Evolutionary conservation across 305 asterid genomes (phyloP), one percentile per base, ranked within the genome.

Genomic region (Ilex paraguariensis): DNA sequence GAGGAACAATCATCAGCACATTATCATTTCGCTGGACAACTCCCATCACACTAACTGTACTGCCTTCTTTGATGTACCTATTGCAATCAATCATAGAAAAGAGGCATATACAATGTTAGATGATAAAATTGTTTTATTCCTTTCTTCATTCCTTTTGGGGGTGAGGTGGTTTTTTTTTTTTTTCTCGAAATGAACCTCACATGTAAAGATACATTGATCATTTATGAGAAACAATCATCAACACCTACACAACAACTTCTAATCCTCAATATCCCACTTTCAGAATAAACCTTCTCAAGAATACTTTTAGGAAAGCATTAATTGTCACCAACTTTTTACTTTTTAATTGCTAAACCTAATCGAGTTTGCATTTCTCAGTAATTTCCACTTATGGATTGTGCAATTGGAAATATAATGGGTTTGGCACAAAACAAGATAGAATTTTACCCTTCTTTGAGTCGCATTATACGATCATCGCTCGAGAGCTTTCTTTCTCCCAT

Each of bases 11-110:
- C 95, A 84, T 88, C 50, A 88, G 57, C 36, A 85, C 91, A 4
- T 80, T 88, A 36, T 84, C 95, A 21, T 85, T 82, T 49, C 87
- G 72, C 62, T 86, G 91, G 62, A 88, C 96, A 4, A 85, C 89
- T 31, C 96, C 91, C 90, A 86, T 88, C 8, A 88, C 86, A 44
- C 90, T 85, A 13, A 84, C 95, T 0, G 82, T 80, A 77, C 86
- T 86, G 55, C 96, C 96, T 71, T 88, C 96, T 74, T 83, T 88
- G 66, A 88, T 85, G 70, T 83, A 82, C 80, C 91, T 88, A 73
- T 32, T 39, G 3, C 45, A 57, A 48, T 61, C 16, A 31, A n/a
- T n/a, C n/a, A 7, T 36, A 62, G 52, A 40, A 65, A 57, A 42
- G 16, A 67, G 21, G 54, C 42, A 36, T 36, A 8, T 36, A 36